Evolutionary conservation across 2,329 filamentous ascomycete genomes (phyloP).

Genomic region (Paecilomyces variotii): DNA sequence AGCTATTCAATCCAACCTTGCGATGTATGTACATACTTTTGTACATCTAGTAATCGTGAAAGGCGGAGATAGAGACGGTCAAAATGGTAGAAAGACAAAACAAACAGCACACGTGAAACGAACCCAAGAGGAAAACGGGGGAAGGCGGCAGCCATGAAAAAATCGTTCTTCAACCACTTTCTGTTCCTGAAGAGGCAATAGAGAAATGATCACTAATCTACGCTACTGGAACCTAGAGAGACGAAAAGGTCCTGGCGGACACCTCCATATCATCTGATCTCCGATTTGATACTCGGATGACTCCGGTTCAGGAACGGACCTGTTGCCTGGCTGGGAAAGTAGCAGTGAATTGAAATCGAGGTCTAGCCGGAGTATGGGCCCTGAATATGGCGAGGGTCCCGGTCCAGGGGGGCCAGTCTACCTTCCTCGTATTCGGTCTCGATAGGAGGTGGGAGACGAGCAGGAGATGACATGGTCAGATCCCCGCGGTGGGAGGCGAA

Average conservation of each 20-base stretch:
- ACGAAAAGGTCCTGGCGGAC: not conserved
- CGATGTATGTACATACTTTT: not conserved
- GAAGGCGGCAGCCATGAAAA: not conserved
- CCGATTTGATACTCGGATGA: not conserved
- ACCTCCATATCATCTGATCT: not conserved
- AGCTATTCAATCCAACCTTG: not conserved
- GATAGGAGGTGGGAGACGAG: constrained; percentile 7
- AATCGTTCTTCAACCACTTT: not conserved
- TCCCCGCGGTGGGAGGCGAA: constrained; percentile 1
- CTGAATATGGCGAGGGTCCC: not conserved
- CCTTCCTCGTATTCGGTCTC: not conserved
- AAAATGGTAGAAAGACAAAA: not conserved
- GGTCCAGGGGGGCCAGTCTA: not conserved
- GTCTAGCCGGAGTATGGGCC: not conserved
- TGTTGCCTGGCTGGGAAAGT: not conserved
- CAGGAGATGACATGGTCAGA: constrained; percentile 12
- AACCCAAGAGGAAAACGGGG: not conserved
- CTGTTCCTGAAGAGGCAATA: not conserved
- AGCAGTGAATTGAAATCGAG: not conserved
- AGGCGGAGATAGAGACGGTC: not conserved
- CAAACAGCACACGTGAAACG: not conserved
- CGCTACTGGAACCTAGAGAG: not conserved
- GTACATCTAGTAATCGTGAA: not conserved
- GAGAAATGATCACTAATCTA: not conserved
- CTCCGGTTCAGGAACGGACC: not conserved